phyloP scores from a whole-genome alignment of 352 stramenopile genomes.

The Phytophthora cajani region DNA sequence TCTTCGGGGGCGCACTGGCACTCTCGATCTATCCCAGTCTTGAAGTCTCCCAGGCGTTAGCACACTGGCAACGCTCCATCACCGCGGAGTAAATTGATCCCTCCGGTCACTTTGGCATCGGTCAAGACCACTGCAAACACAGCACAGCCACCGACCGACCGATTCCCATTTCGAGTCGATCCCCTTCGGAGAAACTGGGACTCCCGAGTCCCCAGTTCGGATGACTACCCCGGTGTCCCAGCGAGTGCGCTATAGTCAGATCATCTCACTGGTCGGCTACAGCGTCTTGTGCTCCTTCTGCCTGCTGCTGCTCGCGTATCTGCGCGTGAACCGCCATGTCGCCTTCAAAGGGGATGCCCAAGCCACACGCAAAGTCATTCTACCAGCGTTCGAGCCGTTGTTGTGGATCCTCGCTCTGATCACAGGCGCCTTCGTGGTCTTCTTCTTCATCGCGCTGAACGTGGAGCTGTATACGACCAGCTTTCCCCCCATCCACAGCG shows the following conservation, averaged over 20 bases:
- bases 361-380: slow-evolving; percentile 55
- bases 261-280: slow-evolving; percentile 48
- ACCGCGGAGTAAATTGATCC: slow-evolving; percentile 10
- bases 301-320: slow-evolving; percentile 47
- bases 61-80: slow-evolving; percentile 6
- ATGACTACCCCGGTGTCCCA: not conserved
- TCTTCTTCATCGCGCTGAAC: slow-evolving; percentile 44
- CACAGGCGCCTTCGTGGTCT: slow-evolving; percentile 37
- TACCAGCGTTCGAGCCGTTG: slow-evolving; percentile 66
- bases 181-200: not conserved
- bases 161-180: slow-evolving; percentile 1
- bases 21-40: slow-evolving; percentile 21
- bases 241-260: slow-evolving; percentile 31
- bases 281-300: slow-evolving; percentile 40
- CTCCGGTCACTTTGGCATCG: not conserved
- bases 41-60: slow-evolving; percentile 18
- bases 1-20: slow-evolving; percentile 11
- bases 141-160: not conserved
- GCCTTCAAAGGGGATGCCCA: slow-evolving; percentile 51
- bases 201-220: slow-evolving; percentile 3
- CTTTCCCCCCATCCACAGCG: slow-evolving; percentile 38
- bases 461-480: slow-evolving; percentile 38
- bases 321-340: slow-evolving; percentile 47
- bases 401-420: slow-evolving; percentile 50
- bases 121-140: slow-evolving; percentile 8